Base-by-base conservation (phyloP, 495 filamentous ascomycete species). In the Annulohypoxylon nitens region DNA sequence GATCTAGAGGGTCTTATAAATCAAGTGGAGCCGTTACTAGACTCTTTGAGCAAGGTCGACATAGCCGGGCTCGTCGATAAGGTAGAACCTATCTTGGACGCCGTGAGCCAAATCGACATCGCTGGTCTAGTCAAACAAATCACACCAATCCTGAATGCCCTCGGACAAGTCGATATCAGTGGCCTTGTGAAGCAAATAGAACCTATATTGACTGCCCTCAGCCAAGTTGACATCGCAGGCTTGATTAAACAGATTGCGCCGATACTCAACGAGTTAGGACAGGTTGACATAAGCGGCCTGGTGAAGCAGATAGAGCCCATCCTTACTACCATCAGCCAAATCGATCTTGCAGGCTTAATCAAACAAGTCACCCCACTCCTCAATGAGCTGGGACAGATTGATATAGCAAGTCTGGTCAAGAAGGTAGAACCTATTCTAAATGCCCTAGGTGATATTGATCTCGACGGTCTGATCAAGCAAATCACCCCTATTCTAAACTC, bases 41-140 rank as follows among this genome's bases (percentile, higher is more conserved):
- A 82, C 63, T 71, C 80, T 45, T 48, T 84, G 36, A 68, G 78
- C 79, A 16, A 83, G 78, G 41, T 79, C 77, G 65, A 78, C 82
- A 20, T 87, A n/a, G 80, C 82, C 16, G 81, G 81, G 12, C 83
- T 87, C 58, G 74, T 87, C 4, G 67, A 61, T 14, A 82, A 84
- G 50, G 79, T 82, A 20, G 71, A 79, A 36, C 71, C 79, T 10
- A 78, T 87, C 4, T 70, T 87, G 16, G 83, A 83, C 26, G 75
- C 75, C 25, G 77, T 86, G 57, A 82, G 85, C 60, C 81, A 86
- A 74, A 85, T 85, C 7, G 78, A 83, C 47, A 74, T 82, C 18
- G 74, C 50, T 4, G 76, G 73, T n/a, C 61, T 74, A 8, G 68
- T 78, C 16, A 58, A 70, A 3, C 55, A 72, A 23, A 57, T 78